Base-by-base conservation (phyloP, 306 rosid species). In the Senna siamea region DNA sequence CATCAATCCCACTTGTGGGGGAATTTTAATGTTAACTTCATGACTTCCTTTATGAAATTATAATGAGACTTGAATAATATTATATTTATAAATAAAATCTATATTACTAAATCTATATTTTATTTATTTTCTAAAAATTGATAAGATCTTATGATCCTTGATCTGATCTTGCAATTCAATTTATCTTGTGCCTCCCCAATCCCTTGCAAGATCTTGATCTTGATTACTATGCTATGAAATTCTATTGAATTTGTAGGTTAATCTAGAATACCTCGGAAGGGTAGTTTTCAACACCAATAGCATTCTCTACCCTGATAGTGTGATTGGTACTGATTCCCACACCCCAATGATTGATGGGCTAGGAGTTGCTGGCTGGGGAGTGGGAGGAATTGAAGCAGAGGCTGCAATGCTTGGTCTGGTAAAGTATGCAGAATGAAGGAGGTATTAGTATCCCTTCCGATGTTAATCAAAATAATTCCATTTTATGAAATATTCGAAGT, bases 381-480 rank as follows among this genome's bases (percentile, higher is more conserved):
- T 86, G 41, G 94, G 94, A 30, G 94, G 94, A 55, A 89, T 86
- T 40, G 94, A 89, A 87, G 95, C 95, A 71, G 92, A 89, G 80
- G 96, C 96, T 54, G 59, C 96, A 32, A 89, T 89, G 92, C 96
- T 89, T 81, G 96, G 96, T 44, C 89, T 85, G 96, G 92, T 89
- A 79, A 70, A 52, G 35, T 14, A 44, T 72, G 58, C 26, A 22
- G 44, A 50, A 66, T 22, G 40, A 23, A 35, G 76, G 47, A 34
- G 22, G 34, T 9, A 69, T 52, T 0, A 20, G 34, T 13, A 61
- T 52, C 2, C 22, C 22, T 52, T 40, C 9, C 20, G 14, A 22
- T 28, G 11, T 41, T 20, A 38, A 70, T 70, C 38, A 58, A 34
- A 13, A 72, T 5, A 43, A 41, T 6, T 57, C 46, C 30, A 57